phyloP scores from a whole-genome alignment of 1,284 basidiomycete species.

The Cystobasidiaceae sp. region DNA sequence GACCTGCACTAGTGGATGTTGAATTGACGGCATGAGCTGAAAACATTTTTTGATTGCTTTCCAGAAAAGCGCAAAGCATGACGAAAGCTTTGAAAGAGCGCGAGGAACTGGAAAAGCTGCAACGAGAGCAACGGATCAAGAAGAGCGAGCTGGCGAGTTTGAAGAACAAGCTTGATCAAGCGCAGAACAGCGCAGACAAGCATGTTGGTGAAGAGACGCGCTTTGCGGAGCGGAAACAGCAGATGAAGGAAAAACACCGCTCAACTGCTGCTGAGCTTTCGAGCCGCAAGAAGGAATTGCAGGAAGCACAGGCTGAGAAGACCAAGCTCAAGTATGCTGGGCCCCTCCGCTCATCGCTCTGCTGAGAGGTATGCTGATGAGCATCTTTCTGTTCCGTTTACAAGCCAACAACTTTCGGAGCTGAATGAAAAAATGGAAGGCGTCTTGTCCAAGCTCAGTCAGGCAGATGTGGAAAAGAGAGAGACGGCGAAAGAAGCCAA shows the following conservation, averaged over 20 bases:
- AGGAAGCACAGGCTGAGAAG: conserved; percentile 68
- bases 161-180: conserved; percentile 60
- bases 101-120: conserved; percentile 72
- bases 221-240: conserved; percentile 56
- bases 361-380: neutral
- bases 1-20: neutral
- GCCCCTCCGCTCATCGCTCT: too few relatives aligned
- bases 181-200: conserved; percentile 55
- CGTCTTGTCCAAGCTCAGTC: conserved; percentile 75
- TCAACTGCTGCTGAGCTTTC: conserved; percentile 56
- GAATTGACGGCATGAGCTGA: neutral
- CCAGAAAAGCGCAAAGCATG: conserved; percentile 65
- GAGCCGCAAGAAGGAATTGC: conserved; percentile 62
- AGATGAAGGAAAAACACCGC: conserved; percentile 47
- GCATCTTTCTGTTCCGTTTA: neutral
- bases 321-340: conserved; percentile 60
- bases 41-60: neutral
- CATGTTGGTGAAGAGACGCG: conserved; percentile 59
- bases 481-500: conserved; percentile 78
- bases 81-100: conserved; percentile 78
- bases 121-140: conserved; percentile 74
- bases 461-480: conserved; percentile 76
- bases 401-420: conserved; percentile 77
- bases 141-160: conserved; percentile 56
- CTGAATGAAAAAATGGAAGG: conserved; percentile 84